Base-by-base conservation (phyloP, 2,329 filamentous ascomycete species). In the Trichoderma sp. region DNA sequence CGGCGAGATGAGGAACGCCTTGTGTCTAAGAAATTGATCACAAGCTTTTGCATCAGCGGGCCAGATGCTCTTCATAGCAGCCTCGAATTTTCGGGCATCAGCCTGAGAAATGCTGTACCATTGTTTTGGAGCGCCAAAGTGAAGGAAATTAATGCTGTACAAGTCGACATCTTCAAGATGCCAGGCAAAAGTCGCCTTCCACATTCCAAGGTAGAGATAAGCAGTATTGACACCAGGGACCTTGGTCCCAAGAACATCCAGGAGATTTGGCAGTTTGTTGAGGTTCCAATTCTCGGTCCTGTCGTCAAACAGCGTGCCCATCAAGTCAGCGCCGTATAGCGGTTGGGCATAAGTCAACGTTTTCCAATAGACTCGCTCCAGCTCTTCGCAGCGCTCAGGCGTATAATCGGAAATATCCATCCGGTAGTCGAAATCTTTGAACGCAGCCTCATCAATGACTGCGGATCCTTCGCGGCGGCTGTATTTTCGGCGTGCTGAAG, bases 91-190 rank as follows among this genome's bases (percentile, higher is more conserved):
- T 61, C 94, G 89, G 16, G 95, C 94, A 78, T 99, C 96, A 72
- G 92, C 92, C 79, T 98, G 96, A 0, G 95, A 97, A 73, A 99
- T 98, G 80, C 94, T 97, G 82, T 99, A 99, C 96, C 96, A 99
- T 79, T 99, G 96, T 81, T 99, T 99, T 0, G 96, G 96, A 1
- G 96, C 96, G 66, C 96, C 96, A 78, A 99, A 99, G 77, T 99
- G 96, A 70, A 99, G 94, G 79, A 97, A 99, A 82, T 99, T 99
- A 85, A 99, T 99, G 79, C 94, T 98, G 88, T 99, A 99, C 5
- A 99, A 87, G 82, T 99, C 96, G 52, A 99, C 95, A 78, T 99
- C 96, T 78, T 99, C 96, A 65, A 99, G 83, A 86, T 99, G 96
- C 96, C 96, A 99, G 10, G 96, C 96, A 78, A 99, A 99, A 0